A percentile compares a stretch with the other conserved stretches of the same genome.
Evolutionary conservation across 306 rosid species (phyloP).

Genomic region (Parietaria judaica): DNA sequence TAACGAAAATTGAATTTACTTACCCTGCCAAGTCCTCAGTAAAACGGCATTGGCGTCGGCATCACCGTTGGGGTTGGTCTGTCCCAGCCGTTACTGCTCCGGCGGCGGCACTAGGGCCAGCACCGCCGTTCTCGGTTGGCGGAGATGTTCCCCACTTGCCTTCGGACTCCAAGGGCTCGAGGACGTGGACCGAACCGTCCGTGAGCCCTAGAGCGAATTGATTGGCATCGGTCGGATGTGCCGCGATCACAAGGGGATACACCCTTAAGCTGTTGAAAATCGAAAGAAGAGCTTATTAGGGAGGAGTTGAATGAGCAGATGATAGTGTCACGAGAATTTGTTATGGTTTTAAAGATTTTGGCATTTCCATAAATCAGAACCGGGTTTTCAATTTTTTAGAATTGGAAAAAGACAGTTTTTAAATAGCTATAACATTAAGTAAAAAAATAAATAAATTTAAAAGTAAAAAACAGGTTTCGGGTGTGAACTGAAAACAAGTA

Average conservation of each 20-base stretch:
- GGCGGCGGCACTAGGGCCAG: slow-evolving; percentile 68
- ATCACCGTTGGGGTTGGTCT: slow-evolving; percentile 82
- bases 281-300: slow-evolving; percentile 4
- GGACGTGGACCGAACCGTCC: slow-evolving; percentile 85
- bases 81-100: slow-evolving; percentile 51
- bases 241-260: slow-evolving; percentile 82
- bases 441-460: too few relatives aligned
- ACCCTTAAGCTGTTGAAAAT: slow-evolving; percentile 55
- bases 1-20: too few relatives aligned
- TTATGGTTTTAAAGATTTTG: too few relatives aligned
- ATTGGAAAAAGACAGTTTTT: too few relatives aligned
- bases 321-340: too few relatives aligned
- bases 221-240: slow-evolving; percentile 90
- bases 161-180: slow-evolving; percentile 86
- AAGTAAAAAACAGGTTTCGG: too few relatives aligned
- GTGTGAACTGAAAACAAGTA: neutral
- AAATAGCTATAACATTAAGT: too few relatives aligned
- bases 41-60: slow-evolving; percentile 19
- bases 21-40: slow-evolving; percentile 11
- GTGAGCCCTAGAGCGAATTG: slow-evolving; percentile 93
- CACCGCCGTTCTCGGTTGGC: slow-evolving; percentile 74
- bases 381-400: too few relatives aligned
- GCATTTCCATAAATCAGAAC: too few relatives aligned
- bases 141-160: slow-evolving; percentile 96
- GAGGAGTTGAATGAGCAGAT: neutral